Base-by-base conservation (phyloP, 2,329 filamentous ascomycete species). In the Didymella pinodella region DNA sequence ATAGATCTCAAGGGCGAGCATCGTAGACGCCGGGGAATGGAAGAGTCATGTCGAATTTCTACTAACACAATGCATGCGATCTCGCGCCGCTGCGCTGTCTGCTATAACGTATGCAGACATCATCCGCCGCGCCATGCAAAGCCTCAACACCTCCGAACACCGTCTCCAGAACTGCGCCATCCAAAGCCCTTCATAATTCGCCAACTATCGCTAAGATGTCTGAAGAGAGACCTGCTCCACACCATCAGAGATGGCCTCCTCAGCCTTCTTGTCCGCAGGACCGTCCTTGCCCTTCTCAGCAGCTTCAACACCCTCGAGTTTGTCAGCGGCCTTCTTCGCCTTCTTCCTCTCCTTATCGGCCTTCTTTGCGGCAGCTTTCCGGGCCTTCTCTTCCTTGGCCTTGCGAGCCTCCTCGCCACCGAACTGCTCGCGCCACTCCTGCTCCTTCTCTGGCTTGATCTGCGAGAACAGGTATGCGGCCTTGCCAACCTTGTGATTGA, bases 401-500 rank as follows among this genome's bases (percentile, higher is more conserved):
- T 91, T 87, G 67, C 89, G 83, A 34, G 84, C 83, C 70, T 88
- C 86, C 20, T 84, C 86, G 7, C 88, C 88, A 49, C 88, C 88
- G 68, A 88, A 97, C 66, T 86, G 84, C 63, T 90, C 86, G 58
- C 90, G 88, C 93, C 93, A 97, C 75, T 94, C 90, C 50, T 90
- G 86, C 46, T 90, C 88, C 81, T 93, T 94, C 77, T 91, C 88
- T 10, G 89, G 83, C 64, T 93, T 90, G 71, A 97, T 97, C 53
- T 85, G 86, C n/a, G 86, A 86, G 79, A 97, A 97, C 31, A 97
- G 83, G 82, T 92, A 89, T 64, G 87, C 85, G 0, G 93, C 87
- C 73, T 90, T 89, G 66, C 92, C 91, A 64, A 97, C 90, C 74
- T 88, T 89, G 80, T 97, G 92, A 57, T 90, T 90, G 1, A 89